Percentiles rank a stretch among this genome's conserved stretches.
phyloP scores from a whole-genome alignment of 2,329 filamentous ascomycete species.

The Bipolaris gigantea region DNA sequence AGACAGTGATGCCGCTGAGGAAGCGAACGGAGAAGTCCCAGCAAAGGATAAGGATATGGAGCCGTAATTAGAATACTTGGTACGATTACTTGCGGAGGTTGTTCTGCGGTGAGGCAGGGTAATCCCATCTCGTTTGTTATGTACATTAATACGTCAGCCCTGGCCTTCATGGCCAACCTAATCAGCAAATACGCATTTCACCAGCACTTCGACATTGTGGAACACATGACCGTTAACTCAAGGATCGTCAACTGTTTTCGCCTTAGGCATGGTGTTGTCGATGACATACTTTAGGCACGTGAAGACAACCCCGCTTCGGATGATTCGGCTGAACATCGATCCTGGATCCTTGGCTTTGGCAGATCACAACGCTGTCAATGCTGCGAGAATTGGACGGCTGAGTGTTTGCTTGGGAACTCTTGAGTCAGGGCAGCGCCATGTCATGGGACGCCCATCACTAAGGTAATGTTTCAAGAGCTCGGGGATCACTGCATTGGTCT shows the following conservation, averaged over 20 bases:
- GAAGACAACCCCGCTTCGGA: background rate
- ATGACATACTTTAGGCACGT: background rate
- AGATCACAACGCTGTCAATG: background rate
- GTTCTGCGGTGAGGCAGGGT: conserved; percentile 4
- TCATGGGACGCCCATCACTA: background rate
- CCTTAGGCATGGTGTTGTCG: background rate
- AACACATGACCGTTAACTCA: too few species aligned
- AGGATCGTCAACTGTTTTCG: background rate
- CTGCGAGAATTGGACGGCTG: background rate
- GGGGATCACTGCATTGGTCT: background rate
- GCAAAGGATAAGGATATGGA: conserved; percentile 10
- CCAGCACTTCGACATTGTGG: background rate
- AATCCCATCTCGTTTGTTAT: background rate
- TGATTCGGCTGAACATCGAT: background rate
- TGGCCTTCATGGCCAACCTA: background rate
- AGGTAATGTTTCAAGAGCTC: background rate
- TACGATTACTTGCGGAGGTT: background rate
- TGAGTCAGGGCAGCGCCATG: background rate
- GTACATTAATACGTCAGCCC: background rate
- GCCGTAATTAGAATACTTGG: background rate
- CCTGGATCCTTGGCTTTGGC: background rate
- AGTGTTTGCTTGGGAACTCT: background rate
- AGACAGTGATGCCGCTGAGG: background rate
- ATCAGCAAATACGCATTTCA: background rate
- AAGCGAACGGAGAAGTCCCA: conserved; percentile 9